Percentiles rank a stretch among this genome's conserved stretches.
Evolutionary conservation across 441 rosid genomes (phyloP).

Genomic region (Adansonia grandidieri): DNA sequence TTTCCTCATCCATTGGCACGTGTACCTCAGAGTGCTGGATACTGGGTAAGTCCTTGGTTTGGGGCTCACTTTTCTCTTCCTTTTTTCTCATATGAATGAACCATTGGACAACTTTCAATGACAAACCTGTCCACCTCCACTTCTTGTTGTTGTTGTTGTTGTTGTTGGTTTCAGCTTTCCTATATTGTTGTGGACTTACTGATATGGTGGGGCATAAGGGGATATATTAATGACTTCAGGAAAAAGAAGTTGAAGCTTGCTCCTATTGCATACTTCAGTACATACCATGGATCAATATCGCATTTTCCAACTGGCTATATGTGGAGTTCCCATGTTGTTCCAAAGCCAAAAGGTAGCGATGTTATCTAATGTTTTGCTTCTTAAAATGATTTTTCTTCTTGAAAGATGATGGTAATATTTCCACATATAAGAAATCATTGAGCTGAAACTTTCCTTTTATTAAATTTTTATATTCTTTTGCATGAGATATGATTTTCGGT

Average conservation of each 20-base stretch:
- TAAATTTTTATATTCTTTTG: background rate
- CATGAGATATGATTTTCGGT: background rate
- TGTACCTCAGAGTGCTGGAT: constrained; percentile 93
- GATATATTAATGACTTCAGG: constrained; percentile 90
- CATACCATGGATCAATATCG: constrained; percentile 90
- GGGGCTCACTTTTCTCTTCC: constrained; percentile 6
- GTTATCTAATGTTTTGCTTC: background rate
- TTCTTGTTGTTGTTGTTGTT: too few relatives aligned
- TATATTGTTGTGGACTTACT: constrained; percentile 91
- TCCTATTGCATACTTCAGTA: constrained; percentile 93
- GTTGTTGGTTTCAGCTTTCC: constrained; percentile 66
- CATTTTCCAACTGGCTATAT: constrained; percentile 96
- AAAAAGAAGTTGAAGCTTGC: constrained; percentile 82
- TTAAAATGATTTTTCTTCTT: background rate
- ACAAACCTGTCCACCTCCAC: constrained; percentile 14
- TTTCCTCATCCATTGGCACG: constrained; percentile 98
- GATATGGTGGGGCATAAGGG: constrained; percentile 97
- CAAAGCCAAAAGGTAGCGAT: constrained; percentile 86
- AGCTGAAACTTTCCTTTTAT: background rate
- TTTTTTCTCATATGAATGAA: background rate
- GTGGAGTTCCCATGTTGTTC: constrained; percentile 98
- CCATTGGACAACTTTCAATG: background rate
- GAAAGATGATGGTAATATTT: background rate
- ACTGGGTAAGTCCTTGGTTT: constrained; percentile 74
- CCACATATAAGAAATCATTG: constrained; percentile 3